Base-by-base conservation (phyloP, 306 rosid species). In the Erythrophleum fordii region DNA sequence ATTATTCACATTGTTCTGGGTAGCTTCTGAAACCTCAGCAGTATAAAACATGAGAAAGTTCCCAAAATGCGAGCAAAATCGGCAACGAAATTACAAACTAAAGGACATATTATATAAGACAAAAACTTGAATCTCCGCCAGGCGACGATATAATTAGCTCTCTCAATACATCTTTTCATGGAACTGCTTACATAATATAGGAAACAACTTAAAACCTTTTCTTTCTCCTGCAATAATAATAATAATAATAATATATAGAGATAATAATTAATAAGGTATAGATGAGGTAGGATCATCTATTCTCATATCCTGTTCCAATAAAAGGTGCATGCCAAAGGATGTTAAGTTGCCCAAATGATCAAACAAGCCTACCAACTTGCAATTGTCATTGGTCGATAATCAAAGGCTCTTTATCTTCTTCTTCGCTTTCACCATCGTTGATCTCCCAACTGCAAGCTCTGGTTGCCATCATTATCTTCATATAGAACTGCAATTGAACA, bases 271-370 rank as follows among this genome's bases (percentile, higher is more conserved):
- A n/a, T n/a, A 5, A 71, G 64, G 78, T 25, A 35, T 29, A 41
- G 58, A 37, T 73, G 45, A 78, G 70, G 64, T 58, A 77, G 59
- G 82, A 79, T 42, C 55, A 60, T 67, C 3, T 37, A 49, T 44
- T 67, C 12, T 31, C 72, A 29, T 7, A 53, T 81, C 49, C 25
- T 64, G 76, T 70, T 55, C 72, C 49, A 51, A 72, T 49, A 49
- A n/a, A 79, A 52, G 81, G 75, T 89, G 64, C 25, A 58, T 58
- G 95, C 97, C 97, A 92, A 92, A 92, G 95, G 90, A 80, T 86
- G 69, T 72, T 77, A 79, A 75, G 97, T 92, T 90, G 95, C 97
- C 97, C 97, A 82, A 84, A 55, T 77, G 87, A 83, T 81, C 73
- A 80, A 82, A 77, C 91, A 80, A 84, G 87, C 78, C 61, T 58